Evolutionary conservation across 228 moss, liverwort and hornwort genomes (phyloP), one percentile per base, ranked within the genome.

Genomic region (Sphagnum magellanicum): DNA sequence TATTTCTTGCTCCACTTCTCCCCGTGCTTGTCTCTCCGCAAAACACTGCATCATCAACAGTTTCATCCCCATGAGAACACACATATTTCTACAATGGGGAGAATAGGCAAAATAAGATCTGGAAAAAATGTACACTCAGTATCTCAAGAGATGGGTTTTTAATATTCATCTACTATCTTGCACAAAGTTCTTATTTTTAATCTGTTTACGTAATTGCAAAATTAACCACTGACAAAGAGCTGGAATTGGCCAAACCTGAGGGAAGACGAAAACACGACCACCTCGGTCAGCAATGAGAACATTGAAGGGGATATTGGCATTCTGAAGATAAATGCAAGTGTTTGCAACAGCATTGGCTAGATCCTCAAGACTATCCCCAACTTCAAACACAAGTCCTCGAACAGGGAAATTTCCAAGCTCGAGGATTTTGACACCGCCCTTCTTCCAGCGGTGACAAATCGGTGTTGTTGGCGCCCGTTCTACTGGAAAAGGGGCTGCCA

Each of bases 1-100:
- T 59, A 93, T 76, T 4, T 79, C 81, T 67, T 83, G 77, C 4
- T 81, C 81, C 50, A 97, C 97, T 67, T 90, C 89, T n/a, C 93
- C 90, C 9, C 82, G 76, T 6, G 91, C 97, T 73, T 93, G 91
- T 63, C 72, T 71, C 68, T 97, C 93, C 2, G 93, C 93, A 51
- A 81, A 97, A 74, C 93, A 87, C 67, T 96, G 74, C 58, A 67
- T 0, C 50, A 53, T 51, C 65, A 53, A 52, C 12, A 67, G 50
- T 8, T 17, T 32, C 32, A 3, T 32, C 32, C 32, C 32, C 32
- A 3, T 32, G 3, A 32, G 32, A 32, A 1, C 32, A 32, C 3
- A 32, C 2, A 3, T 32, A 32, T 32, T 32, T 32, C 32, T 2
- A 32, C 32, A 32, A 32, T 32, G 32, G 32, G 32, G 32, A 32